Conservation (phyloP, 257 asterid genomes). For the Solanum neorickii region DNA sequence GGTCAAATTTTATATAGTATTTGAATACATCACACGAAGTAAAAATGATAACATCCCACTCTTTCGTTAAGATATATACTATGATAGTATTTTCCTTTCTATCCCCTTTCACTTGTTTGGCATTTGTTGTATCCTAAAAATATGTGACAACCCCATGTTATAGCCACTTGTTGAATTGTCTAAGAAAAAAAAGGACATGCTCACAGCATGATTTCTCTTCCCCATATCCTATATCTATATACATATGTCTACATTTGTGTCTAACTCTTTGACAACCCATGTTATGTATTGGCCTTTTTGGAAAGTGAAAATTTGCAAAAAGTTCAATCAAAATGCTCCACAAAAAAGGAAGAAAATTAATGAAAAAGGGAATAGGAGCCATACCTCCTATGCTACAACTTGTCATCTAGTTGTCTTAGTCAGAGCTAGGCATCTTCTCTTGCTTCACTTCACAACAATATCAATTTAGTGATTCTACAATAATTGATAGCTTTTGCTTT, state of each 20-base stretch:
- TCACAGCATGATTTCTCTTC: not conserved
- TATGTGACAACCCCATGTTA: not conserved
- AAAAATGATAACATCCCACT: not conserved
- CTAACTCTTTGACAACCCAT: not conserved
- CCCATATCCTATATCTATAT: not conserved
- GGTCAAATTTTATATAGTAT: too few species aligned
- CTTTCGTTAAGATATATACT: not conserved
- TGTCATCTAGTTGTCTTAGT: conserved; percentile 15
- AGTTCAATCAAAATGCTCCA: not conserved
- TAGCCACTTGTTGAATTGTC: not conserved
- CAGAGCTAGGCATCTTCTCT: not conserved
- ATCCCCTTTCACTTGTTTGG: not conserved
- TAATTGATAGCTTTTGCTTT: not conserved
- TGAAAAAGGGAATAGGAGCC: not conserved
- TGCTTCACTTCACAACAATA: not conserved
- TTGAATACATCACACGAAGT: too few species aligned
- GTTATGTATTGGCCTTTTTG: not conserved
- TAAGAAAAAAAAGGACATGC: not conserved
- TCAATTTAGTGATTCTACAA: not conserved
- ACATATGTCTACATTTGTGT: not conserved
- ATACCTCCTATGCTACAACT: not conserved
- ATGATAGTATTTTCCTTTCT: too few species aligned
- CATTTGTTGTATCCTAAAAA: not conserved
- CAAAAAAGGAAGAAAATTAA: not conserved
- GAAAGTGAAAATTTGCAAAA: not conserved